Evolutionary conservation across 2,329 filamentous ascomycete species (phyloP).

Genomic region (Phaeoacremonium minimum): DNA sequence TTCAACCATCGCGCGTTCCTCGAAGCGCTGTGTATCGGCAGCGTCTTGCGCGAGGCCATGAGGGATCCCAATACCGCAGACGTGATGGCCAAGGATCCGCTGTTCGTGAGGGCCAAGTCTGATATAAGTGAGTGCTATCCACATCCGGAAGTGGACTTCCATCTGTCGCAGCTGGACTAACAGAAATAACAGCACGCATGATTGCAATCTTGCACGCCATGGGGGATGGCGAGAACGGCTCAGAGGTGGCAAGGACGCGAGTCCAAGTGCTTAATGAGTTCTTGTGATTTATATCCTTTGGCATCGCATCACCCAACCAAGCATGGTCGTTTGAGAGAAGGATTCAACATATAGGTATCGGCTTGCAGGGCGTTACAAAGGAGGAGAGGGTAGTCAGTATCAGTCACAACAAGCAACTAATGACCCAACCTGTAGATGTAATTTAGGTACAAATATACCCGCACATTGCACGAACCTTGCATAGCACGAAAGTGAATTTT

Average conservation of each 20-base stretch:
- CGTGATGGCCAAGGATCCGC: conserved; percentile 43
- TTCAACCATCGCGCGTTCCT: conserved; percentile 79
- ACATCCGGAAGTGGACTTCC: neutral
- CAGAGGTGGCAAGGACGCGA: conserved; percentile 54
- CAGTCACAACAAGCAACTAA: too few relatives aligned
- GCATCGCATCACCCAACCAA: too few relatives aligned
- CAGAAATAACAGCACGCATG: conserved; percentile 53
- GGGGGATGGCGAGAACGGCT: conserved; percentile 49
- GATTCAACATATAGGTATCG: too few relatives aligned
- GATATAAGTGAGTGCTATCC: conserved; percentile 53
- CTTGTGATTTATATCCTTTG: conserved; percentile 18
- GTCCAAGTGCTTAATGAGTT: conserved; percentile 55
- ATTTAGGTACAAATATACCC: too few relatives aligned
- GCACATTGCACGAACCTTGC: too few relatives aligned
- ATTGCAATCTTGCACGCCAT: conserved; percentile 60
- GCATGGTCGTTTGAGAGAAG: too few relatives aligned
- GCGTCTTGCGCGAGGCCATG: conserved; percentile 48
- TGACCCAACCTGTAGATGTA: too few relatives aligned
- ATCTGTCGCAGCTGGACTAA: too few relatives aligned
- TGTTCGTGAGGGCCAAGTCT: conserved; percentile 54
- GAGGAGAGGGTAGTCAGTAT: too few relatives aligned
- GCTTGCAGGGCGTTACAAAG: too few relatives aligned
- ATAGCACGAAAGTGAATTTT: too few relatives aligned
- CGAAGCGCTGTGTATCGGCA: conserved; percentile 66
- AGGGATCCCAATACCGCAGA: conserved; percentile 42